Evolutionary conservation across 441 rosid species (phyloP), one percentile per base, ranked within the genome.

Genomic region (Gossypium davidsonii): DNA sequence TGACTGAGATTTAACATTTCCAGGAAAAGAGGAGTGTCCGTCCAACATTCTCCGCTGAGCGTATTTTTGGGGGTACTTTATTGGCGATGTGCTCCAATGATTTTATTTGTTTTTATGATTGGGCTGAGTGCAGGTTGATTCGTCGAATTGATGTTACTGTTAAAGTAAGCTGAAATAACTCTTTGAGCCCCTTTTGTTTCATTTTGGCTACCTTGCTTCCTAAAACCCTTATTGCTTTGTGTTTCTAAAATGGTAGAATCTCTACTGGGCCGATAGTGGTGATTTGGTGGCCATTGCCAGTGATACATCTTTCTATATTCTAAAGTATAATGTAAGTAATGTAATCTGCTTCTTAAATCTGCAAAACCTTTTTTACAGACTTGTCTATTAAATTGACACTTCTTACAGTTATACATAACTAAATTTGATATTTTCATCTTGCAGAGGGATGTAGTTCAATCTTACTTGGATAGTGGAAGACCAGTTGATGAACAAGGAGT

Each of bases 181-280:
- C 69, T 48, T 46, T 73, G 17, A 67, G 26, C 52, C 23, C 18
- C 68, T 28, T 75, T 67, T 70, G 69, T 66, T 74, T 28, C 46
- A 65, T 79, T 60, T 70, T 44, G 62, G 67, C 73, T 58, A 31
- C 60, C 26, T 18, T 74, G 53, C 49, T 42, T 70, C 71, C 26
- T 74, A 58, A 15, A 62, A 73, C 23, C 55, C 14, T 73, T 56
- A 14, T 67, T 71, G 18, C 56, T 39, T 56, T 76, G 73, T 73
- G 75, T 80, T 74, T 42, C 67, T 71, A 73, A 44, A 59, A 74
- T 83, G 15, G 73, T 87, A 95, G 99, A 93, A 93, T 78, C 88
- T 96, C 37, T 93, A 91, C 77, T 96, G 99, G 99, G 99, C 98
- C 78, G 99, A 96, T 75, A 89, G 98, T 72, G 99, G 99, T 76